Evolutionary conservation across 371 early-diverging fungal genomes (phyloP).

Genomic region (Mucor irregularis): DNA sequence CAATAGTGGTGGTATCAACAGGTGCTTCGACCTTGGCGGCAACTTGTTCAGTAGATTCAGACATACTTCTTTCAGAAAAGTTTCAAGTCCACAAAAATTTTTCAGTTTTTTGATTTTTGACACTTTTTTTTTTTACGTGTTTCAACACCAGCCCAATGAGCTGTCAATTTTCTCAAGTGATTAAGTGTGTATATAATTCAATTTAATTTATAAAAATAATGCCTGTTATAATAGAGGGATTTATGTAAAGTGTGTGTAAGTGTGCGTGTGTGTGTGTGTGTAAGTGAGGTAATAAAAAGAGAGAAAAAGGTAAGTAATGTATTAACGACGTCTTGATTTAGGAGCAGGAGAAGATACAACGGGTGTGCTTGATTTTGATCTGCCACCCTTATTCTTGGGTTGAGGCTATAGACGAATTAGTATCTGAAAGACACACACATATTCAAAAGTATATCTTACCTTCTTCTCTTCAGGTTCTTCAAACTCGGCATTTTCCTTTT

Average conservation of each 20-base stretch:
- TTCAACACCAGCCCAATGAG: too few species aligned
- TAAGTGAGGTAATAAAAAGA: not conserved
- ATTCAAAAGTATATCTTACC: constrained; percentile 16
- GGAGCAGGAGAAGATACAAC: constrained; percentile 13
- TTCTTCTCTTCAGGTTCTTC: constrained; percentile 51
- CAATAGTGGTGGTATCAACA: not conserved
- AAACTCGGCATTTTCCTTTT: constrained; percentile 58
- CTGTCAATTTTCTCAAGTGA: too few species aligned
- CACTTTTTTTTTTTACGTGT: too few species aligned
- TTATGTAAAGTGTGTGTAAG: too few species aligned
- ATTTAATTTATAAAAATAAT: too few species aligned
- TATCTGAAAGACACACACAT: too few species aligned
- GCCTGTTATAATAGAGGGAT: too few species aligned
- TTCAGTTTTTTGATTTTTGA: too few species aligned
- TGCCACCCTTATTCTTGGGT: constrained; percentile 15
- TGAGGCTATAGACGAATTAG: too few species aligned
- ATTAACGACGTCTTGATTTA: constrained; percentile 34
- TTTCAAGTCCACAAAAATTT: not conserved
- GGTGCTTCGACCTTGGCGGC: not conserved
- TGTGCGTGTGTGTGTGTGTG: too few species aligned
- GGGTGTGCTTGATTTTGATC: constrained; percentile 24
- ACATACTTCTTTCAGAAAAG: not conserved
- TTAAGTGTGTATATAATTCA: too few species aligned
- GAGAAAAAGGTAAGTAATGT: not conserved
- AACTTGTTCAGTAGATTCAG: not conserved